Conservation (phyloP, 345 rosid species). For the Triadica sebifera region DNA sequence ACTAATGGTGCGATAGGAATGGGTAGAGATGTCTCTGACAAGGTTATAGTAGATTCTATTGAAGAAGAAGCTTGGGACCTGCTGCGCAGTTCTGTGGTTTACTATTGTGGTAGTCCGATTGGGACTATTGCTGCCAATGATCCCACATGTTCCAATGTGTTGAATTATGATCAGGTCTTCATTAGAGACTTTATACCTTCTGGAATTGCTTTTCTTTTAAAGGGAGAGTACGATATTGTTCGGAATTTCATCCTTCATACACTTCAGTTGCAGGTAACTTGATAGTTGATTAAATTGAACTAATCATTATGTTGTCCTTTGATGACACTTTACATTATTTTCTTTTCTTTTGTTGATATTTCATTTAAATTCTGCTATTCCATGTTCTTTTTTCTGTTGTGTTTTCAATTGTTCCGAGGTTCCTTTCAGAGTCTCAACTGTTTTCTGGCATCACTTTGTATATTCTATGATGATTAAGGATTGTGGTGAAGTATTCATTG, state of each 20-base stretch:
- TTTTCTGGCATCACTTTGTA: not conserved
- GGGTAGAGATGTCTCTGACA: conserved; percentile 28
- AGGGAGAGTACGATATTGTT: conserved; percentile 34
- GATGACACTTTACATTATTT: conserved; percentile 3
- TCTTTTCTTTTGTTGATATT: not conserved
- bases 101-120: conserved; percentile 71
- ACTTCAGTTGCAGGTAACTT: conserved; percentile 32
- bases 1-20: conserved; percentile 14
- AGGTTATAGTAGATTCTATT: conserved; percentile 35
- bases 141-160: conserved; percentile 53
- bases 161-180: conserved; percentile 77
- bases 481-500: not conserved
- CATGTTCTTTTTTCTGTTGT: not conserved
- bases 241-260: conserved; percentile 32
- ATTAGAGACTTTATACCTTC: conserved; percentile 35
- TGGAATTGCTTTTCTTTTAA: conserved; percentile 34
- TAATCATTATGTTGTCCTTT: not conserved
- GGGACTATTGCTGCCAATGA: conserved; percentile 96
- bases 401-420: not conserved
- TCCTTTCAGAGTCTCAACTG: too few relatives aligned
- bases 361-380: not conserved
- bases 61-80: conserved; percentile 94
- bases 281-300: not conserved
- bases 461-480: not conserved
- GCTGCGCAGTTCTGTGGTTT: conserved; percentile 63